Percentiles rank a stretch among this genome's conserved stretches.
Evolutionary conservation across 2,329 filamentous ascomycete genomes (phyloP).

Genomic region (Colletotrichum euphorbiae): DNA sequence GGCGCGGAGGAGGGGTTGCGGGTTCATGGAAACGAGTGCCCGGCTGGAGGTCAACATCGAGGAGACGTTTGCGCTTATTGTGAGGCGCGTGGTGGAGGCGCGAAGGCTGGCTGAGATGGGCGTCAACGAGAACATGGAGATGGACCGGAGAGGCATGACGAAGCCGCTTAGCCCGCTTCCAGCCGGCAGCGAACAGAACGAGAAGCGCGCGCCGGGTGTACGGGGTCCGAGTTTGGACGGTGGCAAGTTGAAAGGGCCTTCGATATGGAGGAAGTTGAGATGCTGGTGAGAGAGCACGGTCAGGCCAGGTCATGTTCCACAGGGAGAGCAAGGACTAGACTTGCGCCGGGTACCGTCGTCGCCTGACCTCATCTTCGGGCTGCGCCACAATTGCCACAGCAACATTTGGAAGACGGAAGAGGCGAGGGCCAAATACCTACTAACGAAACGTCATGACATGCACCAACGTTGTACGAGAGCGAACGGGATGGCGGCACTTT

Average conservation of each 20-base stretch:
- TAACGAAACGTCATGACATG: conserved; percentile 28
- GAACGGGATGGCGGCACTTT: conserved; percentile 29
- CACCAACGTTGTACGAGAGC: conserved; percentile 17
- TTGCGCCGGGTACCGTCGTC: too few relatives aligned
- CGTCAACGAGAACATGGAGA: conserved; percentile 54
- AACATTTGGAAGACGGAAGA: neutral
- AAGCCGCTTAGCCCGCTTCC: conserved; percentile 68
- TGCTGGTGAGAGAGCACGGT: conserved; percentile 59
- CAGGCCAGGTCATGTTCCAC: too few relatives aligned
- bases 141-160: conserved; percentile 66
- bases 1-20: conserved; percentile 78
- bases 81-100: conserved; percentile 71
- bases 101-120: conserved; percentile 63
- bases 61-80: conserved; percentile 83
- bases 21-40: conserved; percentile 92
- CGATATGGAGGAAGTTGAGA: conserved; percentile 68
- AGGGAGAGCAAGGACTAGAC: too few relatives aligned
- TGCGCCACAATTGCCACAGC: too few relatives aligned
- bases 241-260: conserved; percentile 55
- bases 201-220: conserved; percentile 61
- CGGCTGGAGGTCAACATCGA: conserved; percentile 89
- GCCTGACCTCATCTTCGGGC: too few relatives aligned
- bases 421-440: neutral
- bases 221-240: conserved; percentile 57
- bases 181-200: conserved; percentile 45